Base-by-base conservation (phyloP, 2,329 filamentous ascomycete genomes). In the Fusarium torreyae region DNA sequence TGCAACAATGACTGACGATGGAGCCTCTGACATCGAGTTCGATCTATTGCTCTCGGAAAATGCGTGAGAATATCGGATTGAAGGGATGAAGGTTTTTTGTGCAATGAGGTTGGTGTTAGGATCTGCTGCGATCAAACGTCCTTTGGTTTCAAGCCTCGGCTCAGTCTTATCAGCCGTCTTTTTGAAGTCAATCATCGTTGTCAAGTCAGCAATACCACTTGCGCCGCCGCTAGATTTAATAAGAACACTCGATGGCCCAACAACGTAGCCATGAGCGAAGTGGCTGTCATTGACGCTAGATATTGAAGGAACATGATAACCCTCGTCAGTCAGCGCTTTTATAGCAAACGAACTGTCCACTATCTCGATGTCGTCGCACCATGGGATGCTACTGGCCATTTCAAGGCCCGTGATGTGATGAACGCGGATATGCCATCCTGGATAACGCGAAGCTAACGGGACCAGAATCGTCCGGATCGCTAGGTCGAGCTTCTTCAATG, bases 341-440 rank as follows among this genome's bases (percentile, higher is more conserved):
- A 66, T 49, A 5, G 61, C 68, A 22, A 71, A 71, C 3, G 54
- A 52, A 3, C 46, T 57, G 13, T 7, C 68, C 65, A 18, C 57
- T 48, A 57, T 28, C 13, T 71, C 57, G 4, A 69, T 39, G 2
- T 38, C 40, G 3, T 71, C 55, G 1, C 56, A 39, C 7, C 55
- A 61, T 1, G 44, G 36, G 15, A 52, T 6, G 1, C 7, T 24
- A 8, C 42, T 28, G 5, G 14, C 28, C 2, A 7, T 2, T 2
- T 24, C 18, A 2, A 33, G 36, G 11, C 24, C 33, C 2, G 31
- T 42, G 7, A 71, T 51, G 0, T 60, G 62, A 45, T 78, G 77
- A 0, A 78, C 22, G 1, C 77, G 64, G 1, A 77, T 26, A 49
- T 79, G 76, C 77, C 77, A 79, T n/a, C 78, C 77, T 3, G 77